Conservation (phyloP, 345 rosid genomes). For the Sisymbrium irio region DNA sequence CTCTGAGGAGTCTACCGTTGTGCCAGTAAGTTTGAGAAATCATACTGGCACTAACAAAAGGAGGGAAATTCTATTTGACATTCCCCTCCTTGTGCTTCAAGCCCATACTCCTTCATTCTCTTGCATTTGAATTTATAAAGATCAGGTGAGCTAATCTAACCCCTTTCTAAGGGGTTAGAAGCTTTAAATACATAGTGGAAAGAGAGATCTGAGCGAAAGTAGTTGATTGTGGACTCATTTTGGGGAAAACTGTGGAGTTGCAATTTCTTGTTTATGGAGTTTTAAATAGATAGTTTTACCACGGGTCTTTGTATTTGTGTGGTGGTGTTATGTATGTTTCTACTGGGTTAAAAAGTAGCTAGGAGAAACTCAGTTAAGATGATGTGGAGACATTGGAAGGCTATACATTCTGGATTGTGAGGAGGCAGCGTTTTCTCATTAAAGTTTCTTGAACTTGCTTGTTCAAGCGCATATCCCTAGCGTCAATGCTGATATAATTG, state of each 20-base stretch:
- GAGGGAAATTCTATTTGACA: neutral
- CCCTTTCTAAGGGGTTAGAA: constrained; percentile 24
- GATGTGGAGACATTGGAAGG: neutral
- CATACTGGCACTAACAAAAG: neutral
- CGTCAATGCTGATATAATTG: constrained; percentile 27
- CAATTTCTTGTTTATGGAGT: constrained; percentile 1
- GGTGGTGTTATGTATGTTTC: neutral
- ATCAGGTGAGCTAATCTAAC: neutral
- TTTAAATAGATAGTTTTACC: neutral
- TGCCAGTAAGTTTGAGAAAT: constrained; percentile 24
- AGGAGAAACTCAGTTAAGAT: constrained; percentile 4
- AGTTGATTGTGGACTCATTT: neutral
- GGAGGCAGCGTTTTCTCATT: neutral
- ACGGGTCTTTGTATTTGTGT: neutral
- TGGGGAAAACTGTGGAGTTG: constrained; percentile 1
- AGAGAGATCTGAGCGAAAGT: constrained; percentile 15
- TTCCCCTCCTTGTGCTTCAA: constrained; percentile 17
- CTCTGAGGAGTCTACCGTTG: neutral
- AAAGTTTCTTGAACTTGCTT: neutral
- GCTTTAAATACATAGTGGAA: neutral
- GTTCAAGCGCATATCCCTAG: neutral
- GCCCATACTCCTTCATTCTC: constrained; percentile 5
- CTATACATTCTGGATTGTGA: neutral
- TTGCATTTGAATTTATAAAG: neutral
- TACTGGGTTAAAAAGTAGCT: neutral